Conservation (phyloP, 2,329 filamentous ascomycete genomes). For the Geosmithia putterillii region DNA sequence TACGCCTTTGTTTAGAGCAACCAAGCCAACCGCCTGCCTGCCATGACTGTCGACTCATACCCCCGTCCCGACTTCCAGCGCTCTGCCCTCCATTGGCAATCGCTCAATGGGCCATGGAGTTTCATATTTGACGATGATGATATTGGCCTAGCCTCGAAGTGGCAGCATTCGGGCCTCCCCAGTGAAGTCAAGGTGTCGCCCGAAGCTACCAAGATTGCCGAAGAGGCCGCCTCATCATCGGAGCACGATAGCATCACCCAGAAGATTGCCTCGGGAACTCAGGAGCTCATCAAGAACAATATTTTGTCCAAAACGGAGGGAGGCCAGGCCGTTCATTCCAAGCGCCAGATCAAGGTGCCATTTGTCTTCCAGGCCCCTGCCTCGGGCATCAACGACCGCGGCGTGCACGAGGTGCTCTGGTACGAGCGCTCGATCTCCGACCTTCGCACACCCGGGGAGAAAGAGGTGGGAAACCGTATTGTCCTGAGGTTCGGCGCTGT, state of each 20-base stretch:
- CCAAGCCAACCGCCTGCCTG: neutral
- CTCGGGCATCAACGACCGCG: slow-evolving; percentile 48
- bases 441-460: slow-evolving; percentile 29
- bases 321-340: slow-evolving; percentile 21
- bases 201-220: slow-evolving; percentile 7
- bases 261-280: slow-evolving; percentile 34
- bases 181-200: slow-evolving; percentile 18
- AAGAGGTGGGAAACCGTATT: slow-evolving; percentile 25
- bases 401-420: slow-evolving; percentile 56
- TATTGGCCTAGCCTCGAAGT: slow-evolving; percentile 35
- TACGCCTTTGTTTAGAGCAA: neutral
- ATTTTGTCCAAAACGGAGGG: slow-evolving; percentile 16
- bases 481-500: slow-evolving; percentile 47
- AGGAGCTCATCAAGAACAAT: slow-evolving; percentile 33
- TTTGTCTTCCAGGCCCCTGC: slow-evolving; percentile 54
- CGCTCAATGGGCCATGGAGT: slow-evolving; percentile 50
- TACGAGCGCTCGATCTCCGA: slow-evolving; percentile 45
- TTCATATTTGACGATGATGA: slow-evolving; percentile 56
- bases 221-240: slow-evolving; percentile 20
- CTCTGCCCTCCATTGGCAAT: slow-evolving; percentile 39
- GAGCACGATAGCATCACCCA: slow-evolving; percentile 20
- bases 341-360: slow-evolving; percentile 46
- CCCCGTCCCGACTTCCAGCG: slow-evolving; percentile 55
- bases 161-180: slow-evolving; percentile 41
- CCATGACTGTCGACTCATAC: slow-evolving; percentile 22